Base-by-base conservation (phyloP, 768 basidiomycete species). In the Leucosporidium yakuticum region DNA sequence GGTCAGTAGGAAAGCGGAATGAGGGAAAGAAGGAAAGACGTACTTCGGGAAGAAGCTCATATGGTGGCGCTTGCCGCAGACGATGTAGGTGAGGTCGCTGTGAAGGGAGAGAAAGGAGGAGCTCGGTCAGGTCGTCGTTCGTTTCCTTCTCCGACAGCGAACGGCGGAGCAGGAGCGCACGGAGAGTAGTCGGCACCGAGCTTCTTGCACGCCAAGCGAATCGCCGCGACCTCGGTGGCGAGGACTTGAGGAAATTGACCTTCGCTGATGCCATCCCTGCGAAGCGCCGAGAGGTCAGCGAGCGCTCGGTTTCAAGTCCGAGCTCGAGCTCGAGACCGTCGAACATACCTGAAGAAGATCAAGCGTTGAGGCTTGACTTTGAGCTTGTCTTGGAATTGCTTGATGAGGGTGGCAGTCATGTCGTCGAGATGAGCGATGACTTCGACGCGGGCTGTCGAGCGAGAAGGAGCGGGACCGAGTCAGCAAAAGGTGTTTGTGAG, bases 51-150 rank as follows among this genome's bases (percentile, higher is more conserved):
- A 73, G 71, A 73, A 47, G 44, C 68, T 59, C 17, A 69, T 55
- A 63, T 73, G 54, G 61, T 73, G 71, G 7, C 66, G 53, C 61
- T 73, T 73, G 19, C 59, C 65, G 64, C 71, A 69, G 29, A 73
- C 65, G 65, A 73, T 32, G 65, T 64, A 44, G 8, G 39, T 44
- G 39, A 44, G 6, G 3, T 44, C 8, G 14, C 39, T 44, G 39
- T 2, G 39, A 15, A 44, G 17, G 39, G 39, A 15, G 14, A 44
- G 39, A 3, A 15, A 15, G 39, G 39, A 36, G 34, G 34, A n/a
- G 4, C 54, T 31, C 12, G 15, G 54, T 15, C 27, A 5, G 15
- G 17, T n/a, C 4, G 25, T 20, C 23, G 4, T 14, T n/a, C 21
- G 25, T 31, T 27, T 31, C 14, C 27, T 5, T 53, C 51, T 6